Conservation (phyloP, 2,329 filamentous ascomycete species). For the Pseudogymnoascus sp. region DNA sequence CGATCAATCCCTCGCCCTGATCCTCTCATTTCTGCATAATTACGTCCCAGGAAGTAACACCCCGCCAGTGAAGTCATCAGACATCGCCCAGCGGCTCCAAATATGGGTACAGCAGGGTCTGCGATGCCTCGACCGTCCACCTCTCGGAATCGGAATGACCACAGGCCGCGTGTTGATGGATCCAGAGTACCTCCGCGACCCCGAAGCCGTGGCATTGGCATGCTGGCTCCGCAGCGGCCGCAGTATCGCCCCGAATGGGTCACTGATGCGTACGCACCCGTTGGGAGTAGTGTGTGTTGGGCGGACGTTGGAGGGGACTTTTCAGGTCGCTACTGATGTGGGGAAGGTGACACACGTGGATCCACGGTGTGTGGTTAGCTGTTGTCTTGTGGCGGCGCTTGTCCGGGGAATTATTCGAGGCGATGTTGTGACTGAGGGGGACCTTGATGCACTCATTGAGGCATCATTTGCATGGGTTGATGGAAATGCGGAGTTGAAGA, state of each 20-base stretch:
- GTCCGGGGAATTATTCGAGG: slow-evolving; percentile 39
- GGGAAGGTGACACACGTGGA: slow-evolving; percentile 43
- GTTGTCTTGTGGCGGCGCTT: slow-evolving; percentile 39
- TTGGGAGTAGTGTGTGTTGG: slow-evolving; percentile 40
- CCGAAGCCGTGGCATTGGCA: slow-evolving; percentile 32
- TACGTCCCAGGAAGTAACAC: slow-evolving; percentile 25
- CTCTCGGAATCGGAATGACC: slow-evolving; percentile 40
- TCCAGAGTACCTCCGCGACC: slow-evolving; percentile 33
- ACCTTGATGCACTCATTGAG: slow-evolving; percentile 37
- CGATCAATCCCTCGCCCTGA: slow-evolving; percentile 42
- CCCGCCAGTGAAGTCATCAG: slow-evolving; percentile 28
- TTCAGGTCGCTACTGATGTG: slow-evolving; percentile 35
- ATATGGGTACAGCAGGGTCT: slow-evolving; percentile 43
- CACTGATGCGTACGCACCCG: slow-evolving; percentile 45
- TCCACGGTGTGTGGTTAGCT: slow-evolving; percentile 43
- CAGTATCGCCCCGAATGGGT: slow-evolving; percentile 42
- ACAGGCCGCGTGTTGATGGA: slow-evolving; percentile 38
- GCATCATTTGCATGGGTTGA: slow-evolving; percentile 33
- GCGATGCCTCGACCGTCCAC: slow-evolving; percentile 38
- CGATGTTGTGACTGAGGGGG: slow-evolving; percentile 33
- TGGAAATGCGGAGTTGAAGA: slow-evolving; percentile 24
- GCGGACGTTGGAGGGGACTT: slow-evolving; percentile 35
- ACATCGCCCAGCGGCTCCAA: slow-evolving; percentile 38
- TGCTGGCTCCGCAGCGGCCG: slow-evolving; percentile 35
- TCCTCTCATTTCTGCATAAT: slow-evolving; percentile 41